Base-by-base conservation (phyloP, 495 filamentous ascomycete genomes). In the Hypoxylon intermedium region DNA sequence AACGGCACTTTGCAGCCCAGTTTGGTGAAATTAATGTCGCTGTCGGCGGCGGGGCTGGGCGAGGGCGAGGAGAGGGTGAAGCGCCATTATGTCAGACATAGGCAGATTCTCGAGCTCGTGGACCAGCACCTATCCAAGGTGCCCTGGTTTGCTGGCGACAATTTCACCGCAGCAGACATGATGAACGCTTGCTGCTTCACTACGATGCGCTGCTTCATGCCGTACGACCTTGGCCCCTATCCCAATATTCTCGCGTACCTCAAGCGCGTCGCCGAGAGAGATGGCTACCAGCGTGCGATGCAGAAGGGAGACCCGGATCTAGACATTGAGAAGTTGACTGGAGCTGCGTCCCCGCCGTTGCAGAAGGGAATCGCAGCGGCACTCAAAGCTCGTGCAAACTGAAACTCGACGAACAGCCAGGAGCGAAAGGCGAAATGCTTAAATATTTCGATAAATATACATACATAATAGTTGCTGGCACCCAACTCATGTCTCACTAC, bases 131-230 rank as follows among this genome's bases (percentile, higher is more conserved):
- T 88, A 5, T 59, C 52, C 1, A 60, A 75, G 23, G 75, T 75
- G n/a, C 62, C 72, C 18, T 88, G 78, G 71, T 63, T 89, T n/a
- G 85, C 83, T 0, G 86, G 85, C 9, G 69, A 78, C 18, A 71
- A 83, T 44, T 81, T 89, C 53, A 87, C 83, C 0, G 82, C 78
- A 0, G 85, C 85, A 1, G 86, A 89, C 74, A 74, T 87, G 26
- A 87, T 86, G 80, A 75, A 50, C 4, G 68, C 86, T 6, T 82
- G 74, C 48, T 71, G 71, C 21, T 67, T 87, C 40, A 85, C 83
- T 2, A 85, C 81, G 9, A 75, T 85, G 76, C 72, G 85, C 15
- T 70, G 72, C 9, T 86, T 82, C 49, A 58, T 41, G 45, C 72
- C 71, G 16, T 66, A 75, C n/a, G 74, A 79, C 43, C 67, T 87